phyloP scores from a whole-genome alignment of 225 moss, liverwort and hornwort genomes.

The Neckera pumila region DNA sequence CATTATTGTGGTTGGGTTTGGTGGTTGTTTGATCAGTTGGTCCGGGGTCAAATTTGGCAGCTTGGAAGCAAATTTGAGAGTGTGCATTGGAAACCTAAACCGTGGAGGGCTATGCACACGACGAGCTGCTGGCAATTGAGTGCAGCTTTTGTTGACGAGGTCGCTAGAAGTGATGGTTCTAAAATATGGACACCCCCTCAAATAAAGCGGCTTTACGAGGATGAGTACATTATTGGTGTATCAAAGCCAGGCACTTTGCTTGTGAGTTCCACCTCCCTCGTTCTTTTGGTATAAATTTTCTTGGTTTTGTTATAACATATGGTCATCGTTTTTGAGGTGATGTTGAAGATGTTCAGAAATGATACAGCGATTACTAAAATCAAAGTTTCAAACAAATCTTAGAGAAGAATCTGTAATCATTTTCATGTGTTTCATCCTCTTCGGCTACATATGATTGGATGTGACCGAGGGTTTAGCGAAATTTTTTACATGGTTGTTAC shows the following conservation, averaged over 20 bases:
- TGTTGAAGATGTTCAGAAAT: not conserved
- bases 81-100: conserved; percentile 8
- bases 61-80: conserved; percentile 31
- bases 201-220: conserved; percentile 53
- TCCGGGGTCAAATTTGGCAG: not conserved
- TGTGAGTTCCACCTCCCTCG: conserved; percentile 6
- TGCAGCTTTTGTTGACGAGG: conserved; percentile 7
- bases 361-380: not conserved
- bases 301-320: no score
- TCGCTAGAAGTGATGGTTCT: not conserved
- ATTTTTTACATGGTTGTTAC: not conserved
- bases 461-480: not conserved
- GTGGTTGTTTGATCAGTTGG: not conserved
- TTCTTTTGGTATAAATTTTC: not conserved
- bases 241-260: conserved; percentile 56
- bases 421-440: no score
- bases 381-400: not conserved
- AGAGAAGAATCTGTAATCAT: not conserved
- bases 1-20: not conserved
- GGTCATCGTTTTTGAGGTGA: not conserved
- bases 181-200: conserved; percentile 29
- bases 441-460: not conserved
- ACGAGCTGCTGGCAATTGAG: not conserved
- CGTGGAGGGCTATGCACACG: conserved; percentile 9
- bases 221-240: conserved; percentile 48